Conservation (phyloP, 148 eudicot species). For the Rhododendron kiyosumense region DNA sequence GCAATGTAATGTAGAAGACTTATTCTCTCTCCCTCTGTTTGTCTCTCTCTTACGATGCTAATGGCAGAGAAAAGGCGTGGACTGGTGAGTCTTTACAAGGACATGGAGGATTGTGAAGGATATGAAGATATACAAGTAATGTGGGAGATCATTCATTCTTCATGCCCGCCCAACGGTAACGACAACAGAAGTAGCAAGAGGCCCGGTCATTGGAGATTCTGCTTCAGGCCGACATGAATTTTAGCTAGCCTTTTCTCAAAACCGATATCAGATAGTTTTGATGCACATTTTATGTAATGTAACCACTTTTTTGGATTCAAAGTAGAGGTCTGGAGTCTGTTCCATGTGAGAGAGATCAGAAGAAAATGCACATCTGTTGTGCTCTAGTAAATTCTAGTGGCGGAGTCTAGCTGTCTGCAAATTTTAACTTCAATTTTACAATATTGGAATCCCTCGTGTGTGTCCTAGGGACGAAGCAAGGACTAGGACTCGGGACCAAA, state of each 20-base stretch:
- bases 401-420: neutral
- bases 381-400: neutral
- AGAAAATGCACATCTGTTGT: neutral
- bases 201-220: slow-evolving; percentile 22
- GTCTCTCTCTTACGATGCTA: neutral
- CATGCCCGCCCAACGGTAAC: neutral
- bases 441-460: neutral
- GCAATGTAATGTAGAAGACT: neutral
- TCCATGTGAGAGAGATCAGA: neutral
- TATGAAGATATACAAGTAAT: slow-evolving; percentile 63
- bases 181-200: slow-evolving; percentile 11
- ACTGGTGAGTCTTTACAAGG: slow-evolving; percentile 47
- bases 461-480: neutral
- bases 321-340: neutral
- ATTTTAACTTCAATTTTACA: neutral
- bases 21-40: neutral
- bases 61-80: slow-evolving; percentile 35
- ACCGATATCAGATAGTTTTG: neutral
- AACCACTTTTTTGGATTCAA: neutral
- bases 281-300: neutral
- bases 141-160: slow-evolving; percentile 72
- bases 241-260: neutral
- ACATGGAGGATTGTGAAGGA: slow-evolving; percentile 56
- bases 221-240: slow-evolving; percentile 26
- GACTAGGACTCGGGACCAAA: neutral